Conservation (phyloP, 2,329 filamentous ascomycete genomes). For the Penicillium brasilianum region DNA sequence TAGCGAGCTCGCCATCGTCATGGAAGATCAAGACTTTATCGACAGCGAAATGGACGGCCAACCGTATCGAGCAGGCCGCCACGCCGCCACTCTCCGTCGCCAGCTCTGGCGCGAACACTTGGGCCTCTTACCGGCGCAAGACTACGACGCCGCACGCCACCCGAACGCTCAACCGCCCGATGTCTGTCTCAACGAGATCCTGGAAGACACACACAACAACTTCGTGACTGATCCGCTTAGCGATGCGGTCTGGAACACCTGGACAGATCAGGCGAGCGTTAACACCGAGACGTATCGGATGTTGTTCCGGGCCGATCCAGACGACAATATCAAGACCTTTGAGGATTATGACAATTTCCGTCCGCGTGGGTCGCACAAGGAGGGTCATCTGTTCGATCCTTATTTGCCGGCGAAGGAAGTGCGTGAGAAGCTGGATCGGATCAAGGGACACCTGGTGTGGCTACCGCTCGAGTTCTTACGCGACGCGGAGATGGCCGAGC, state of each 20-base stretch:
- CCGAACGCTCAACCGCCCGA: conserved; percentile 78
- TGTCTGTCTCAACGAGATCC: conserved; percentile 72
- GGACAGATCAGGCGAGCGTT: conserved; percentile 71
- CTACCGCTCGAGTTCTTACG: conserved; percentile 89
- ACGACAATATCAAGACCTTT: conserved; percentile 86
- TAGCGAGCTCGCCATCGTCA: conserved; percentile 86
- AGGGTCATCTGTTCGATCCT: conserved; percentile 85
- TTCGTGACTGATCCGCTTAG: conserved; percentile 77
- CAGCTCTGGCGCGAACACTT: conserved; percentile 92
- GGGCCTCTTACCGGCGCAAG: conserved; percentile 77
- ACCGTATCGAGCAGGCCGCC: conserved; percentile 72
- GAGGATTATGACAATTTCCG: conserved; percentile 83
- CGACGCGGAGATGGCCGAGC: conserved; percentile 87
- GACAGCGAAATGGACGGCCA: conserved; percentile 74
- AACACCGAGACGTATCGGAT: conserved; percentile 83
- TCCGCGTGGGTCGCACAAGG: conserved; percentile 68
- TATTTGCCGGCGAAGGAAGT: conserved; percentile 76
- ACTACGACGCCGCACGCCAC: conserved; percentile 66
- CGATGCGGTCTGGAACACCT: conserved; percentile 70
- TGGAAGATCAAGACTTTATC: conserved; percentile 75
- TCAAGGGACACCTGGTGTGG: conserved; percentile 91
- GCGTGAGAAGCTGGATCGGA: conserved; percentile 73
- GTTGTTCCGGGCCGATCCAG: conserved; percentile 87
- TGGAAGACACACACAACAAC: conserved; percentile 69
- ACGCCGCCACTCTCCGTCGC: conserved; percentile 79